Evolutionary conservation across 1,284 basidiomycete genomes (phyloP), one percentile per base, ranked within the genome.

Genomic region (Tilletiaria anomala): DNA sequence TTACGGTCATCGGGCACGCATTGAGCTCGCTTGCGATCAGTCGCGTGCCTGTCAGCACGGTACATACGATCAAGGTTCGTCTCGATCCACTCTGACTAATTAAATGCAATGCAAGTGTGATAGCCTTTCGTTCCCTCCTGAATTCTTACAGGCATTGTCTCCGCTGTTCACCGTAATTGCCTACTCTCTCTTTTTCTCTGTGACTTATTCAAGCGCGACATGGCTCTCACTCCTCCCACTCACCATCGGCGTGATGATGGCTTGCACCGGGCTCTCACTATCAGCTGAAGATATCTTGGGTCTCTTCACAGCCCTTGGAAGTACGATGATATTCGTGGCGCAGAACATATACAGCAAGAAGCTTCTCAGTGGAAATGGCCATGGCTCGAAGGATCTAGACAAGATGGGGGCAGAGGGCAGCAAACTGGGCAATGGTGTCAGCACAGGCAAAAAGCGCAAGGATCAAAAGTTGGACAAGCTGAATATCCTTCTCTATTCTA

Each of bases 341-440:
- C 89, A 89, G 53, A 97, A 97, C 71, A 96, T 99, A 59, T 94
- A 91, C 70, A 93, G 91, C 76, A 99, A 99, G 71, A 96, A 94
- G 73, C 80, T 97, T 47, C 81, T 99, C 74, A 88, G 88, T 5
- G 58, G 63, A 37, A 58, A 62, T 19, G 43, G 34, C n/a, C 22
- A 6, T 37, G 17, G 11, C 31, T 26, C 17, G 29, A 24, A 32
- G 19, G 32, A n/a, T 12, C 10, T 16, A 15, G 11, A 11, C 11
- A 19, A 68, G 65, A 26, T 59, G 64, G n/a, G 68, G n/a, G n/a
- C n/a, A n/a, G n/a, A n/a, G n/a, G n/a, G n/a, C n/a, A n/a, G n/a
- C 69, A 19, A 50, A 69, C 14, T 65, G 70, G 6, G 69, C 72
- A 42, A 48, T 42, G 37, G 38, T 45, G 39, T 49, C 50, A 18